Evolutionary conservation across 2,329 filamentous ascomycete genomes (phyloP), one percentile per base, ranked within the genome.

Genomic region (Ophiostoma himal-ulmi): DNA sequence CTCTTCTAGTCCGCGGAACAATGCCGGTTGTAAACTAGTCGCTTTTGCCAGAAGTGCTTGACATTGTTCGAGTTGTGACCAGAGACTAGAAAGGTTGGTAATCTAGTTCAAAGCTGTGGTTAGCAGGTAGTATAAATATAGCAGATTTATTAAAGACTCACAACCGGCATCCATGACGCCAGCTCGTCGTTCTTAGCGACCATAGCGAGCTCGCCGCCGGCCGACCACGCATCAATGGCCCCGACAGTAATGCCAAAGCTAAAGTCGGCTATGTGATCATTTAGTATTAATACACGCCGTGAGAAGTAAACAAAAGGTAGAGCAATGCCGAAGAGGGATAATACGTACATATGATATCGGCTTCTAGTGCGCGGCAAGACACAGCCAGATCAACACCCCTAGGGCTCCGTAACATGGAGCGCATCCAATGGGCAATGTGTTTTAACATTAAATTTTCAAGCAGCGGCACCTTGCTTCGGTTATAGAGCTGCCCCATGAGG

Each of bases 401-500:
- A 2, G 34, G 17, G 14, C 14, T 64, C 2, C 17, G 13, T 36
- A 54, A 26, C 4, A 70, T 36, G 1, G 20, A 52, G n/a, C 17
- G 1, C 2, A 22, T 39, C 60, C 67, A 69, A 37, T 69, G 37
- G 20, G 44, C 52, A 11, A 68, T 67, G 48, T 72, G 71, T 5
- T 57, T 44, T 5, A 68, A 17, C 70, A 72, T 70, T 5, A 71
- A 37, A 6, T 44, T 67, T 39, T 71, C 70, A 0, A 72, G 62
- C 11, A 64, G 64, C 5, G 66, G 48, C 22, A 71, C 67, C 34
- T 69, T 70, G 70, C 71, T 72, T 3, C 71, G 70, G 70, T 70
- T 72, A 60, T 67, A 71, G 8, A 72, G 62, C 52, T 72, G 71
- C 26, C 71, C 71, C 71, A 72, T 72, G 26, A 72, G 48, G 4